phyloP scores from a whole-genome alignment of 2,329 filamentous ascomycete species.

The Leptosphaerulina australis region DNA sequence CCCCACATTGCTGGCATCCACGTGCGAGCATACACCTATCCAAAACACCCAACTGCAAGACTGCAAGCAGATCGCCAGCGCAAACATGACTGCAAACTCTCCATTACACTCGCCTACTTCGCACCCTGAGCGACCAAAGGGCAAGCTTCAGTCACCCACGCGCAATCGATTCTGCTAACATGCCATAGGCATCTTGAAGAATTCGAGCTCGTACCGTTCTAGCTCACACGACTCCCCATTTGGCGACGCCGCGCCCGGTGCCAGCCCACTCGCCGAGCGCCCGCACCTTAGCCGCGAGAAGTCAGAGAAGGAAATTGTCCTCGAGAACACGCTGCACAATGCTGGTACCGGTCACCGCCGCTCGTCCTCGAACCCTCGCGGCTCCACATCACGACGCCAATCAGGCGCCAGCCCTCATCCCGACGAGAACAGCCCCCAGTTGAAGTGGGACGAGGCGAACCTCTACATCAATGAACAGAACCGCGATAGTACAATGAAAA shows the following conservation, averaged over 20 bases:
- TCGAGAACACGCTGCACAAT: constrained; percentile 94
- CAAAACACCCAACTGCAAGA: constrained; percentile 8
- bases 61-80: constrained; percentile 15
- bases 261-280: constrained; percentile 44
- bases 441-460: constrained; percentile 99
- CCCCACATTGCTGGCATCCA: constrained; percentile 18
- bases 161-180: constrained; percentile 18
- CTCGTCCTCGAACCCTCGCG: constrained; percentile 75
- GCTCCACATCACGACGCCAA: constrained; percentile 73
- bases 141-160: constrained; percentile 30
- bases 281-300: constrained; percentile 58
- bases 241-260: constrained; percentile 44
- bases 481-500: constrained; percentile 96
- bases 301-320: constrained; percentile 84
- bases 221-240: constrained; percentile 53
- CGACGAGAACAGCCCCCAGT: constrained; percentile 70
- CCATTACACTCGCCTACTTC: constrained; percentile 45
- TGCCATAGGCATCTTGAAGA: constrained; percentile 85
- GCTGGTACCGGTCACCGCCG: constrained; percentile 79
- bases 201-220: constrained; percentile 69
- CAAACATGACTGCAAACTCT: constrained; percentile 45
- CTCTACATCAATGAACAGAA: constrained; percentile 97
- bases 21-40: constrained; percentile 18
- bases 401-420: constrained; percentile 61
- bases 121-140: constrained; percentile 53